Percentiles rank a stretch among this genome's conserved stretches.
phyloP scores from a whole-genome alignment of 2,329 filamentous ascomycete genomes.

The Sporothrix variecibatus region DNA sequence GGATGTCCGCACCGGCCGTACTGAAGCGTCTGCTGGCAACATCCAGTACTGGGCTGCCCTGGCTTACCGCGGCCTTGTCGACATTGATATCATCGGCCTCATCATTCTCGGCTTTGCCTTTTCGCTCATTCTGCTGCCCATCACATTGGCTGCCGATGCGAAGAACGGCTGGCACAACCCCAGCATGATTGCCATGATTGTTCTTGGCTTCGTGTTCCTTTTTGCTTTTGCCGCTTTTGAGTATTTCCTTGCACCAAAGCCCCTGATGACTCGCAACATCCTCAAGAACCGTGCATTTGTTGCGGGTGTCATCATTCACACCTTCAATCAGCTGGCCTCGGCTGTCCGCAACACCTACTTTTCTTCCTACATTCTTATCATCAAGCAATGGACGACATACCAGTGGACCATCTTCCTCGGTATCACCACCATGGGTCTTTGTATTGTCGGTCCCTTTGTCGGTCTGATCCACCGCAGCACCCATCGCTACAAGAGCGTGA shows the following conservation, averaged over 20 bases:
- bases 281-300: slow-evolving; percentile 64
- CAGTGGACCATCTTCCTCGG: slow-evolving; percentile 61
- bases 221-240: slow-evolving; percentile 57
- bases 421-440: slow-evolving; percentile 64
- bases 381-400: slow-evolving; percentile 47
- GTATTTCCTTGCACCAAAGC: slow-evolving; percentile 52
- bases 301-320: slow-evolving; percentile 67
- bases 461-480: slow-evolving; percentile 63
- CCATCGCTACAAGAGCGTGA: slow-evolving; percentile 61
- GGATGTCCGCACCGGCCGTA: slow-evolving; percentile 40
- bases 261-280: slow-evolving; percentile 60
- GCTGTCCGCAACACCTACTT: slow-evolving; percentile 56
- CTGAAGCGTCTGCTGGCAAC: slow-evolving; percentile 22
- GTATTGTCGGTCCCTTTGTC: slow-evolving; percentile 60
- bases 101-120: slow-evolving; percentile 51
- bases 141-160: slow-evolving; percentile 40
- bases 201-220: slow-evolving; percentile 44
- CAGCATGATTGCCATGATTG: slow-evolving; percentile 46
- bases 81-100: slow-evolving; percentile 50
- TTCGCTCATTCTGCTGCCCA: slow-evolving; percentile 52
- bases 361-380: slow-evolving; percentile 66
- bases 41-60: slow-evolving; percentile 33
- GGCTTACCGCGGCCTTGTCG: slow-evolving; percentile 33
- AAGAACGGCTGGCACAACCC: slow-evolving; percentile 42
- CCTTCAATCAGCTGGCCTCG: slow-evolving; percentile 58